These are phyloP conservation scores for Aspergillus aculeatinus DNA, from an alignment of 2,329 filamentous ascomycete species.

Conservation along the genomic window DNA sequence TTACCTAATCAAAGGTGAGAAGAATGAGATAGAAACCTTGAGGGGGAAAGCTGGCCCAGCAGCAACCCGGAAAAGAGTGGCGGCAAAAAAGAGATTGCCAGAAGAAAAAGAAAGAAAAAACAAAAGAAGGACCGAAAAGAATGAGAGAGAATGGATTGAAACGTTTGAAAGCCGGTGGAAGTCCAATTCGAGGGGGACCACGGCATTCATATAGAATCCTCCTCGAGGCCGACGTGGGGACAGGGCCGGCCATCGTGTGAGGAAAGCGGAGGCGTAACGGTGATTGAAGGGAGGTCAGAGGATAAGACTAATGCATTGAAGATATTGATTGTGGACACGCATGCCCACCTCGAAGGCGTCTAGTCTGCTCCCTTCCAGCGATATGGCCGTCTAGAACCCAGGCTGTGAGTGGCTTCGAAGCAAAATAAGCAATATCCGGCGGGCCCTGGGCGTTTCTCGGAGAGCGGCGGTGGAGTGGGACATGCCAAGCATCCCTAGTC, in stretches of 20 bases:
- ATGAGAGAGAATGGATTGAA: slow-evolving; percentile 5
- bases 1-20: slow-evolving; percentile 2
- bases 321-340: slow-evolving; percentile 17
- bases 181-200: slow-evolving; percentile 3
- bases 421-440: slow-evolving; percentile 14
- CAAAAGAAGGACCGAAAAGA: slow-evolving; percentile 8
- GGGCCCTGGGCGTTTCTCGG: slow-evolving; percentile 7
- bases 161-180: neutral
- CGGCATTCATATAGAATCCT: slow-evolving; percentile 14
- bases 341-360: neutral
- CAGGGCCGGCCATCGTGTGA: neutral
- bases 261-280: neutral
- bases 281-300: slow-evolving; percentile 12
- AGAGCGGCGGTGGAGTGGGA: slow-evolving; percentile 5
- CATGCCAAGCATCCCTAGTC: slow-evolving; percentile 14
- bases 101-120: slow-evolving; percentile 2
- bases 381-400: slow-evolving; percentile 1
- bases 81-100: slow-evolving; percentile 8
- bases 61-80: slow-evolving; percentile 16
- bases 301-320: slow-evolving; percentile 14
- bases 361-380: neutral
- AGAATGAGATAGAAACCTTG: slow-evolving; percentile 9
- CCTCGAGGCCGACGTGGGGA: neutral
- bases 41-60: slow-evolving; percentile 16
- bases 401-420: slow-evolving; percentile 6